These are phyloP conservation scores for Fallopia convolvulus DNA, from an alignment of 148 eudicot species.

Conservation along the genomic window DNA sequence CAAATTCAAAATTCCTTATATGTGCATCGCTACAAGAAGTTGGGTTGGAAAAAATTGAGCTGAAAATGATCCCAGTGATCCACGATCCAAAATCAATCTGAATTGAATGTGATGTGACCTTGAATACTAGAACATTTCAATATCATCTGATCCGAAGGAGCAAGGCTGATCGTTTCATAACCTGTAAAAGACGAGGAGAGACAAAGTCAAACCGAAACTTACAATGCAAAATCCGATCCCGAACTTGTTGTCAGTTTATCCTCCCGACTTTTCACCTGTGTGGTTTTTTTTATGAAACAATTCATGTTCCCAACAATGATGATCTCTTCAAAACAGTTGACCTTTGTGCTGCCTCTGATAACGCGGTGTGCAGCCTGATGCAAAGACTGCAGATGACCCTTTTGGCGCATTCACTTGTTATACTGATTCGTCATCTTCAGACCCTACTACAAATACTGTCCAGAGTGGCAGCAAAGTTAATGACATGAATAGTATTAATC, in stretches of 20 bases:
- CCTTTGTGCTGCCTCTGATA: constrained; percentile 63
- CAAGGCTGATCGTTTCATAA: neutral
- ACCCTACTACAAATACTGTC: constrained; percentile 25
- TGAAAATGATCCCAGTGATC: neutral
- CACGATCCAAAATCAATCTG: neutral
- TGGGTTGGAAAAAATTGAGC: neutral
- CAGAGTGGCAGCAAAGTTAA: constrained; percentile 17
- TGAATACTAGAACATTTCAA: neutral
- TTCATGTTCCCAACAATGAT: constrained; percentile 38
- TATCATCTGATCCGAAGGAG: neutral
- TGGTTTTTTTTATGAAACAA: constrained; percentile 8
- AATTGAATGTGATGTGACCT: neutral
- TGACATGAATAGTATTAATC: constrained; percentile 27
- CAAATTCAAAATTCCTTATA: neutral
- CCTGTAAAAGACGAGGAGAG: neutral
- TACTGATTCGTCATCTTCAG: constrained; percentile 34
- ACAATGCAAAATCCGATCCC: neutral
- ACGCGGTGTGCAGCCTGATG: constrained; percentile 35
- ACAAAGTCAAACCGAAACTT: neutral
- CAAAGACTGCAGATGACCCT: constrained; percentile 39
- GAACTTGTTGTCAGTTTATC: neutral
- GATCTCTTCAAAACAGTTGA: constrained; percentile 66
- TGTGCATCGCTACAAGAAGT: neutral
- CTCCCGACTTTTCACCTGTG: neutral
- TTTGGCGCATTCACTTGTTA: constrained; percentile 58